These are phyloP conservation scores for Aspergillus homomorphus DNA, from an alignment of 495 filamentous ascomycete species.

Conservation along the genomic window DNA sequence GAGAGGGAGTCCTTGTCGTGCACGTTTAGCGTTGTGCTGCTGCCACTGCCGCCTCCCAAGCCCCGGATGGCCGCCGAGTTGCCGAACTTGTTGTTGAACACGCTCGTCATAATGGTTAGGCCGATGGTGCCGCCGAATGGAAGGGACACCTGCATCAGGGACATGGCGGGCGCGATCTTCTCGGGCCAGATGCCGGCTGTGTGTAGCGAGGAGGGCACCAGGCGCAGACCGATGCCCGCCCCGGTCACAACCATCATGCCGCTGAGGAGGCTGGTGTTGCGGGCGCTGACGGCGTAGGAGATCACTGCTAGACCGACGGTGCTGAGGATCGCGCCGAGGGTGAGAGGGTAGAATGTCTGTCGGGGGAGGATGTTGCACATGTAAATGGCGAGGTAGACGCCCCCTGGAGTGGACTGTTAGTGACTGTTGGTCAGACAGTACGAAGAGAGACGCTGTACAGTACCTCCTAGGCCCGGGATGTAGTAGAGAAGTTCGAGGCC, in stretches of 20 bases:
- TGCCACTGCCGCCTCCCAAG: constrained; percentile 4
- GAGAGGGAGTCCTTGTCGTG: constrained; percentile 21
- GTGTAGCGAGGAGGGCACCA: constrained; percentile 52
- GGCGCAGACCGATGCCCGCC: constrained; percentile 49
- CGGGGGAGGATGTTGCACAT: constrained; percentile 54
- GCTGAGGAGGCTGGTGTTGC: constrained; percentile 42
- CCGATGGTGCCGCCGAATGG: constrained; percentile 58
- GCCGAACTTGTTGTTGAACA: constrained; percentile 55
- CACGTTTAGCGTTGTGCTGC: constrained; percentile 9
- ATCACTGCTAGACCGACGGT: constrained; percentile 47
- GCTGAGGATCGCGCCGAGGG: constrained; percentile 46
- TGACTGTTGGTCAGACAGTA: background rate
- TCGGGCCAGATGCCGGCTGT: constrained; percentile 51
- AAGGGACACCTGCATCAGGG: constrained; percentile 47
- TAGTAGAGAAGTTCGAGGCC: constrained; percentile 52
- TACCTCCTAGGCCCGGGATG: constrained; percentile 41
- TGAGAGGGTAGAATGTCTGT: constrained; percentile 51
- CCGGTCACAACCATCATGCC: constrained; percentile 61
- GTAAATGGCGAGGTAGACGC: constrained; percentile 53
- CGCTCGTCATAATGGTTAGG: constrained; percentile 57
- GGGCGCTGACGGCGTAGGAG: constrained; percentile 42
- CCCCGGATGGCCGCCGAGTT: constrained; percentile 7
- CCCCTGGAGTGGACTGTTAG: constrained; percentile 28
- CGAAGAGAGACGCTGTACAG: background rate
- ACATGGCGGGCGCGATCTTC: constrained; percentile 48